phyloP scores from a whole-genome alignment of 768 basidiomycete genomes.

The Lentinula raphanica region DNA sequence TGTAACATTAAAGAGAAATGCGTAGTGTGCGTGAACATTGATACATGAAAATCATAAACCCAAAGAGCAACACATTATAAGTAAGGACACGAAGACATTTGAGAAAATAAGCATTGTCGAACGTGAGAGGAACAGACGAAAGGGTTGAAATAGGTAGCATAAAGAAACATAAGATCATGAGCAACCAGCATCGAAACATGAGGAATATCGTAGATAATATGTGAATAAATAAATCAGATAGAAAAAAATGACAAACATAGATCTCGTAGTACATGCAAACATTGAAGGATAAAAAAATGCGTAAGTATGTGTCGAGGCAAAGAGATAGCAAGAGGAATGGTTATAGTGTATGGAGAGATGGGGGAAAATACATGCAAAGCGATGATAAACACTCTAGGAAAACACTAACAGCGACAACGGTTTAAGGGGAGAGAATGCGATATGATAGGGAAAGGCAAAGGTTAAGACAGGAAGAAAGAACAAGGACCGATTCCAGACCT shows the following conservation, averaged over 20 bases:
- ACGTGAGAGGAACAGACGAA: not conserved
- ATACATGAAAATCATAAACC: constrained; percentile 1
- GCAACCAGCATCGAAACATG: not conserved
- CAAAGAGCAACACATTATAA: not conserved
- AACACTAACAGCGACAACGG: not conserved
- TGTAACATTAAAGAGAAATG: constrained; percentile 3
- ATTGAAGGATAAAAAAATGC: not conserved
- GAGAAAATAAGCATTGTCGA: not conserved
- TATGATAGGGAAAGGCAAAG: not conserved
- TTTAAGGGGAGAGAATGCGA: not conserved
- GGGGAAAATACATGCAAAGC: constrained; percentile 1
- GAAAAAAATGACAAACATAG: not conserved
- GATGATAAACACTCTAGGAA: not conserved
- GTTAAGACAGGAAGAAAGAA: too few species aligned
- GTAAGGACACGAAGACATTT: not conserved
- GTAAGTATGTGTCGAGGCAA: not conserved
- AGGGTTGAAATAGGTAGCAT: not conserved
- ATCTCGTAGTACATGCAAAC: constrained; percentile 1
- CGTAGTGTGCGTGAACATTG: not conserved
- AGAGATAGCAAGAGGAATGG: not conserved
- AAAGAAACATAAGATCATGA: not conserved
- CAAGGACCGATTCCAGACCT: too few species aligned
- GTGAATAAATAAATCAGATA: not conserved
- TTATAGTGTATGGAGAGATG: not conserved
- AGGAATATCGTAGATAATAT: not conserved